Base-by-base conservation (phyloP, 163 green algal species). In the Chlamydomonas reinhardtii region DNA sequence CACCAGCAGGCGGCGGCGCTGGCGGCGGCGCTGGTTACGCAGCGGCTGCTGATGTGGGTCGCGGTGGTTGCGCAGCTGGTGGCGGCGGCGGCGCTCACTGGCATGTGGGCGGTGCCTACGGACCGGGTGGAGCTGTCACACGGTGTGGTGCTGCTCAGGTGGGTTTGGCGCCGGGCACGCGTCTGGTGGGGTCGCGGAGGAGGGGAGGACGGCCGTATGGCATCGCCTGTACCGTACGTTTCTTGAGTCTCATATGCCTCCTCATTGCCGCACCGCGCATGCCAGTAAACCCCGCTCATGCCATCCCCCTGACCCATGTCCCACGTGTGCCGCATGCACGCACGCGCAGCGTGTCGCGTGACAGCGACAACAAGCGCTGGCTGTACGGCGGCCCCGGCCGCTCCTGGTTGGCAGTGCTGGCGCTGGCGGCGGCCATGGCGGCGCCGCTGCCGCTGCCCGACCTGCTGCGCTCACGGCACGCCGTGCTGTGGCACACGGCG, bases 401-500 rank as follows among this genome's bases (percentile, higher is more conserved):
- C 34, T 43, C 69, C 20, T 74, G 69, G 34, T 17, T 24, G 16
- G 69, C 69, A 22, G 17, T 74, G 20, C 9, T 17, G 16, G 34
- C 22, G 20, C 78, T 85, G 15, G 34, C 25, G 4, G 34, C 34
- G 11, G 68, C 68, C 68, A 77, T 85, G 68, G 54, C 78, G 16
- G 78, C 52, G 52, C 68, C 78, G 78, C 54, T 85, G 11, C 20
- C 34, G 31, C 68, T 77, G 78, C 78, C 78, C 9, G 22, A 69
- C 25, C 25, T 77, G 31, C 48, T 77, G 31, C 68, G 52, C 9
- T 72, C 68, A 0, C 68, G 78, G 17, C 52, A 29, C 24, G 20
- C 77, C 68, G 61, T 70, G 19, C 62, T 70, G 48, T 56, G 48
- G 27, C 78, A 85, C 66, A 71, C 22, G n/a, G 78, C 78, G 39